Evolutionary conservation across 2,329 filamentous ascomycete species (phyloP).

Genomic region (Aspergillus persii): DNA sequence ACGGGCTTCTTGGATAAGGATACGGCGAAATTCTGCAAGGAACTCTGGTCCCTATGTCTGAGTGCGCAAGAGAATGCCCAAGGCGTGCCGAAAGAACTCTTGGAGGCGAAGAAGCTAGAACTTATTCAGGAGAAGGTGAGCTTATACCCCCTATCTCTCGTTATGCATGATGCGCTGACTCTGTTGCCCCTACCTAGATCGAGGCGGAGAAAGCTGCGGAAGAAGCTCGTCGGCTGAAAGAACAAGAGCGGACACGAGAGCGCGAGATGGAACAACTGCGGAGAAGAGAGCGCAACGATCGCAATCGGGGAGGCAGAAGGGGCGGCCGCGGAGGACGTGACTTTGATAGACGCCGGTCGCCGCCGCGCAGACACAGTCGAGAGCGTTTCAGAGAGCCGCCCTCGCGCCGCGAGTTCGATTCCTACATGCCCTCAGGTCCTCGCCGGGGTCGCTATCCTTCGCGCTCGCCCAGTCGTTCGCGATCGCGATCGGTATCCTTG

Average conservation of each 20-base stretch:
- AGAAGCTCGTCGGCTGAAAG: conserved; percentile 67
- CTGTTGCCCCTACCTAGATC: conserved; percentile 51
- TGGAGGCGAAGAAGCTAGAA: conserved; percentile 95
- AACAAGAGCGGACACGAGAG: conserved; percentile 69
- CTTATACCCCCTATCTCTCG: too few species aligned
- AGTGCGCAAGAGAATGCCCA: conserved; percentile 86
- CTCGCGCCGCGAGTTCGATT: conserved; percentile 53
- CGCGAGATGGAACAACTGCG: conserved; percentile 67
- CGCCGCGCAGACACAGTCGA: conserved; percentile 51
- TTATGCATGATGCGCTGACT: conserved; percentile 10
- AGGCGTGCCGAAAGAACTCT: conserved; percentile 87
- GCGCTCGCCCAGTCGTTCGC: conserved; percentile 31
- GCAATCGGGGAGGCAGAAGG: conserved; percentile 36
- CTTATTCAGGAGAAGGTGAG: conserved; percentile 88
- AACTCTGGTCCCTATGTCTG: conserved; percentile 86
- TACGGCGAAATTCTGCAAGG: conserved; percentile 83
- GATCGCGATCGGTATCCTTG: conserved; percentile 31
- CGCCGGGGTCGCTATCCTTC: conserved; percentile 40
- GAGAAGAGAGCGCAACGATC: conserved; percentile 50
- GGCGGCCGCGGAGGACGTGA: conserved; percentile 39
- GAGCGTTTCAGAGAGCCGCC: conserved; percentile 46
- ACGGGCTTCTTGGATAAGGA: conserved; percentile 95
- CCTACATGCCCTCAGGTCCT: conserved; percentile 53
- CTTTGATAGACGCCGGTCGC: conserved; percentile 53
- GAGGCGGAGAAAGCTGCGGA: conserved; percentile 80